Evolutionary conservation across 2,329 filamentous ascomycete species (phyloP).

Genomic region (Aspergillus proliferans): DNA sequence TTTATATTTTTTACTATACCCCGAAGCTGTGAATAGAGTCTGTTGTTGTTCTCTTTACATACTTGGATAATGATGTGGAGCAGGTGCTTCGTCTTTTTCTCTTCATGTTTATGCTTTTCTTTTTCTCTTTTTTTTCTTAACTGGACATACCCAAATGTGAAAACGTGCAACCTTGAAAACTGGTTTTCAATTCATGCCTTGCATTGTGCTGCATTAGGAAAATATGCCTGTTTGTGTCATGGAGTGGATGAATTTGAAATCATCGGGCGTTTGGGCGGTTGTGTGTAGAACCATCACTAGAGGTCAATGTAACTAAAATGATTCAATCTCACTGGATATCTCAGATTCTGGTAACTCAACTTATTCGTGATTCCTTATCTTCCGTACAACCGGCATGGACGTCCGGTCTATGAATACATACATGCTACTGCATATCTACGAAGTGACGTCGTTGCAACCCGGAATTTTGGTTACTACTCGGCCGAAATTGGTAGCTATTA

Average conservation of each 20-base stretch:
- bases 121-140: neutral
- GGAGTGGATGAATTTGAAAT: neutral
- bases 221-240: neutral
- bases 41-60: neutral
- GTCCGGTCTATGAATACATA: too few relatives aligned
- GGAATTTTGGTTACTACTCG: too few relatives aligned
- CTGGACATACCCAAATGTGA: neutral
- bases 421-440: too few relatives aligned
- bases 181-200: neutral
- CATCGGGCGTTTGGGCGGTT: neutral
- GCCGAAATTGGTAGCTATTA: too few relatives aligned
- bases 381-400: too few relatives aligned
- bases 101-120: neutral
- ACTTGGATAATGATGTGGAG: neutral
- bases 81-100: neutral
- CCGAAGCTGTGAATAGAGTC: neutral
- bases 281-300: too few relatives aligned
- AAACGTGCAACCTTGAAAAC: neutral
- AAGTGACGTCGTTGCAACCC: too few relatives aligned
- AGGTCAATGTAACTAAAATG: too few relatives aligned
- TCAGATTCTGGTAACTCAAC: too few relatives aligned
- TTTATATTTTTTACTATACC: neutral
- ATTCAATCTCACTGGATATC: too few relatives aligned
- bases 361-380: too few relatives aligned
- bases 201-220: neutral